Evolutionary conservation across 2,329 filamentous ascomycete genomes (phyloP), one percentile per base, ranked within the genome.

Genomic region (Penicillium sp.): DNA sequence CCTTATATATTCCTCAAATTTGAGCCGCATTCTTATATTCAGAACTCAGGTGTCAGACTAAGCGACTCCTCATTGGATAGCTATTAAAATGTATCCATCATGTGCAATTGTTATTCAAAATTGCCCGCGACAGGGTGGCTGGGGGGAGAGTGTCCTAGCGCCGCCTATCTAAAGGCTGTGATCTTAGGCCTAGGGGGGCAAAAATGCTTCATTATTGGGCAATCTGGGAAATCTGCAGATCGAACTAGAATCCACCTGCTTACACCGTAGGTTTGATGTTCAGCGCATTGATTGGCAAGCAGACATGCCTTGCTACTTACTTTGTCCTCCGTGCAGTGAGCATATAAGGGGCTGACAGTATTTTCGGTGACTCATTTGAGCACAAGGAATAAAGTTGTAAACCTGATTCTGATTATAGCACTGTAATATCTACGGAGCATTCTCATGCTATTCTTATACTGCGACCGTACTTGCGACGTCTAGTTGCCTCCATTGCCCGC

Each of bases 1-100:
- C 17, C 35, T 57, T 57, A 53, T 57, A 57, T 52, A 44, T 21
- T 27, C 27, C 35, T 15, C 19, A 36, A 31, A 27, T 25, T 48
- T 42, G 36, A 57, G 55, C 49, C 55, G 19, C 55, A 57, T 15
- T 15, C 15, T 7, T 47, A 39, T 52, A 33, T 25, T 8, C 17
- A 23, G 27, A 31, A 21, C 23, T 17, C 47, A 53, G n/a, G 9
- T 41, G 12, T 47, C 17, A 4, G 12, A 21, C 17, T 36, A 13
- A 43, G 19, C 9, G 2, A 41, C 6, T 36, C 1, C 49, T 29
- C 19, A 57, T 57, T 57, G 55, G 55, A 19, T n/a, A 10, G n/a
- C 12, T 13, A 21, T 19, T 1, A 10, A n/a, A 19, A 8, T 12
- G 5, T 4, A n/a, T n/a, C 17, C 15, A 25, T 52, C 6, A 44